Evolutionary conservation across 1,284 basidiomycete species (phyloP).

Genomic region (Fomitopsis palustris): DNA sequence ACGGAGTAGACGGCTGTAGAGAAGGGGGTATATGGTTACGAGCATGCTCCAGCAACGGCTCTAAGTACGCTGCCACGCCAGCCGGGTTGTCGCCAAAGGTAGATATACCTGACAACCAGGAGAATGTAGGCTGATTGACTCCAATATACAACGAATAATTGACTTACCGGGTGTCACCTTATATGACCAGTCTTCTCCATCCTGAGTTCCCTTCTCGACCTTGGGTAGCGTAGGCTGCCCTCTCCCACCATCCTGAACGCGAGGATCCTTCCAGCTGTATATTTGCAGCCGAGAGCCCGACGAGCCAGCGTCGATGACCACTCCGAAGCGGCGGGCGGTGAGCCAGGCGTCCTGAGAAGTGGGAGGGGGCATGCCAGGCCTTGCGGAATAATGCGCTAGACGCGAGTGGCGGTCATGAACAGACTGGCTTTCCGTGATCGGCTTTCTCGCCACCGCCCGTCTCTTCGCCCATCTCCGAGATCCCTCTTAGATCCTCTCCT

Average conservation of each 20-base stretch:
- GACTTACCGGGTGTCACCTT: slow-evolving; percentile 90
- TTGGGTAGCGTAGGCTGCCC: slow-evolving; percentile 61
- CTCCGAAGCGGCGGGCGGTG: slow-evolving; percentile 81
- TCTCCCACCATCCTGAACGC: slow-evolving; percentile 41
- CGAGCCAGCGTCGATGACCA: slow-evolving; percentile 97
- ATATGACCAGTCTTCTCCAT: slow-evolving; percentile 81
- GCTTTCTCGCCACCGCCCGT: background rate
- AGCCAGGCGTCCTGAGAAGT: slow-evolving; percentile 69
- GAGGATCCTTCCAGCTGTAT: slow-evolving; percentile 93
- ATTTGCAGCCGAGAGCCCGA: slow-evolving; percentile 96
- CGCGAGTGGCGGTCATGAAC: slow-evolving; percentile 15
- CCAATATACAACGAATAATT: background rate
- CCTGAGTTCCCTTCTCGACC: slow-evolving; percentile 88
- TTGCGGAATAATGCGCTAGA: background rate
- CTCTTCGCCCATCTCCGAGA: slow-evolving; percentile 10
- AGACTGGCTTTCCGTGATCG: slow-evolving; percentile 6
- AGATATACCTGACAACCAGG: slow-evolving; percentile 70
- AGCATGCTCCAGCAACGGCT: slow-evolving; percentile 84
- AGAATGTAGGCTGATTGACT: slow-evolving; percentile 4
- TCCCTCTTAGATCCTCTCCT: background rate
- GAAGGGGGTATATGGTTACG: slow-evolving; percentile 82
- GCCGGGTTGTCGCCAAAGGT: slow-evolving; percentile 72
- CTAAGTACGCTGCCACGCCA: slow-evolving; percentile 73
- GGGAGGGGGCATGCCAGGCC: slow-evolving; percentile 63
- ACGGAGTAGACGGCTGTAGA: slow-evolving; percentile 77